A percentile compares a stretch with the other conserved stretches of the same genome.
Evolutionary conservation across 2,329 filamentous ascomycete species (phyloP).

Genomic region (Trichophyton schoenleinii): DNA sequence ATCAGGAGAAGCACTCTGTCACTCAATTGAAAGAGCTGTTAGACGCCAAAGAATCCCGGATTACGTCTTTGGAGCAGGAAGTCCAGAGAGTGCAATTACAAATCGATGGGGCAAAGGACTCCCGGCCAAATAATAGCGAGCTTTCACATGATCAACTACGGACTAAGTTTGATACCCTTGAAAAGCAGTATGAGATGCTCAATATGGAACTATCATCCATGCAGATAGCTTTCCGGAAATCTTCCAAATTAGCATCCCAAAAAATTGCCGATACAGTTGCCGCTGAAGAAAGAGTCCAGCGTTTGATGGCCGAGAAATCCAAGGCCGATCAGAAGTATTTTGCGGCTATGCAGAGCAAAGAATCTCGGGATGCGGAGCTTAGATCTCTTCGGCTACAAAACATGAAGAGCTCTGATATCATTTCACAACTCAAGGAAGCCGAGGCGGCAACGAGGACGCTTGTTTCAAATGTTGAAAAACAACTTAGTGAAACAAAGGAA

Average conservation of each 20-base stretch:
- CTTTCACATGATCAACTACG: constrained; percentile 60
- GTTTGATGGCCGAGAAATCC: constrained; percentile 73
- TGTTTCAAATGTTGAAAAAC: constrained; percentile 78
- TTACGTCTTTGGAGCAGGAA: constrained; percentile 70
- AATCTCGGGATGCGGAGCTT: constrained; percentile 70
- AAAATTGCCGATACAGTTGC: constrained; percentile 67
- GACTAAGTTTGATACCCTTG: constrained; percentile 58
- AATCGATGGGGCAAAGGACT: constrained; percentile 36
- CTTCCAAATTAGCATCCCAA: constrained; percentile 69
- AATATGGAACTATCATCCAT: constrained; percentile 80
- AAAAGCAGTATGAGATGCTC: constrained; percentile 69
- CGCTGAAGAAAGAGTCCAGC: constrained; percentile 64
- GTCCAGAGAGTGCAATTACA: constrained; percentile 55
- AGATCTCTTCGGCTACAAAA: constrained; percentile 69
- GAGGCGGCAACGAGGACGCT: constrained; percentile 66
- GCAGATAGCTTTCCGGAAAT: constrained; percentile 75
- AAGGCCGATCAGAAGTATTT: constrained; percentile 99
- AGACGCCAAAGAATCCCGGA: constrained; percentile 65
- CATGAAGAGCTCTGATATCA: constrained; percentile 82
- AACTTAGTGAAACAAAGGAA: constrained; percentile 69
- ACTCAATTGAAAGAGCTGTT: constrained; percentile 70
- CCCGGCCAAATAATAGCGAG: constrained; percentile 40
- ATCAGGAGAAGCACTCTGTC: constrained; percentile 57
- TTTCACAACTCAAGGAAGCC: constrained; percentile 81
- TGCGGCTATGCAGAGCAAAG: constrained; percentile 84